Conservation (phyloP, 331 rosid genomes). For the Cydonia oblonga region DNA sequence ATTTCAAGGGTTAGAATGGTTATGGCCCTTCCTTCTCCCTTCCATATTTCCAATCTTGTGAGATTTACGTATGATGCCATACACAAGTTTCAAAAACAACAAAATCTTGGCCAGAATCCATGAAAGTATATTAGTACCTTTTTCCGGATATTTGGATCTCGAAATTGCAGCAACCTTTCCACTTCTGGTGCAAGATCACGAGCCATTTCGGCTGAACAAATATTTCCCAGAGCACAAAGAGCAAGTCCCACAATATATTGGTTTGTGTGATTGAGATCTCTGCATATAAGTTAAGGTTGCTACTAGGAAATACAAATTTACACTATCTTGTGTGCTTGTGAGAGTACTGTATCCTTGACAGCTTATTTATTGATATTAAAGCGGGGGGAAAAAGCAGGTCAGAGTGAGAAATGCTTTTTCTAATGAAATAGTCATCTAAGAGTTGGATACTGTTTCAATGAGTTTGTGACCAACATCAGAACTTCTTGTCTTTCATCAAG, state of each 20-base stretch:
- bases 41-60: neutral
- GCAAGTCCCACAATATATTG: constrained; percentile 99
- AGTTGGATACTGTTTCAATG: constrained; percentile 92
- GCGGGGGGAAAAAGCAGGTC: neutral
- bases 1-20: neutral
- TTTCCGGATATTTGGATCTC: constrained; percentile 87
- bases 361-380: neutral
- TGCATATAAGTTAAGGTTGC: constrained; percentile 58
- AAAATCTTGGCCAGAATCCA: neutral
- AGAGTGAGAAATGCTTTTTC: constrained; percentile 4
- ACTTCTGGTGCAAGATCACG: constrained; percentile 98
- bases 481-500: constrained; percentile 99
- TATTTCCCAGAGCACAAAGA: constrained; percentile 97
- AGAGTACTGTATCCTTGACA: constrained; percentile 3
- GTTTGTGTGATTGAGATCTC: constrained; percentile 95
- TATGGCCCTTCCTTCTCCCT: neutral
- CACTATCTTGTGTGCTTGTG: constrained; percentile 12
- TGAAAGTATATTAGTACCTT: constrained; percentile 30
- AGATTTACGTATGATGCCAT: neutral
- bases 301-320: constrained; percentile 2
- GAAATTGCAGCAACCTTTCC: constrained; percentile 81
- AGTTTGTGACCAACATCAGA: constrained; percentile 96
- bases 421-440: neutral
- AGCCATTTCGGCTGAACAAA: constrained; percentile 99
- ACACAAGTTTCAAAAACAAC: neutral